A percentile compares a stretch with the other conserved stretches of the same genome.
These are phyloP conservation scores for Lactarius quietus DNA, from an alignment of 768 basidiomycete species.

Conservation along the genomic window DNA sequence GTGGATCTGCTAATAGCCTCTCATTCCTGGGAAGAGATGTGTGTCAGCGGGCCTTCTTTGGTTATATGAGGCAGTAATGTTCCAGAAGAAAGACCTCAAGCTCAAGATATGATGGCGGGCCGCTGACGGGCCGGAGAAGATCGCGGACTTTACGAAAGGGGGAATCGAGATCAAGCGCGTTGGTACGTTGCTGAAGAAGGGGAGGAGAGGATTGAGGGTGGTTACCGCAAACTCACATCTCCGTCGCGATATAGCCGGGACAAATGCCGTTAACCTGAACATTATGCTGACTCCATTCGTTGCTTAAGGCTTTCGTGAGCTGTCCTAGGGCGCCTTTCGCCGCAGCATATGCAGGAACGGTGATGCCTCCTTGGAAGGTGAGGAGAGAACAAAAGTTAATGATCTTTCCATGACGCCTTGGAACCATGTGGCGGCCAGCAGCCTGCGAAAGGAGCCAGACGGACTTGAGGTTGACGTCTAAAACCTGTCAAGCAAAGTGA, in stretches of 20 bases:
- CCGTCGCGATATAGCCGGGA: slow-evolving; percentile 86
- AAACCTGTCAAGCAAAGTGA: slow-evolving; percentile 48
- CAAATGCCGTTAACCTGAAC: slow-evolving; percentile 87
- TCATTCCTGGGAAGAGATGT: slow-evolving; percentile 49
- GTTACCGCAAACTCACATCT: slow-evolving; percentile 54
- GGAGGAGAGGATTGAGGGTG: slow-evolving; percentile 18
- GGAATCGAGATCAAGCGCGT: slow-evolving; percentile 13
- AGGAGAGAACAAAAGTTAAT: slow-evolving; percentile 51
- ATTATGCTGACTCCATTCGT: slow-evolving; percentile 89
- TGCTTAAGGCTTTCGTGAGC: slow-evolving; percentile 84
- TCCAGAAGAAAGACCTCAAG: slow-evolving; percentile 9
- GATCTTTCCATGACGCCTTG: slow-evolving; percentile 62
- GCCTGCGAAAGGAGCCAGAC: slow-evolving; percentile 82
- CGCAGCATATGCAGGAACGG: slow-evolving; percentile 86
- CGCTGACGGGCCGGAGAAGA: slow-evolving; percentile 22
- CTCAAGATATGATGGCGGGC: slow-evolving; percentile 24
- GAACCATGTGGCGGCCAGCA: slow-evolving; percentile 88
- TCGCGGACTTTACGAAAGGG: slow-evolving; percentile 13
- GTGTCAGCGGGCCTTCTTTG: slow-evolving; percentile 13
- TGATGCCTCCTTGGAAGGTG: slow-evolving; percentile 52
- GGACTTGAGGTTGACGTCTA: slow-evolving; percentile 85
- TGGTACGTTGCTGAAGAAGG: slow-evolving; percentile 15
- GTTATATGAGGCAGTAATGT: slow-evolving; percentile 19
- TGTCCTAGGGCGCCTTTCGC: slow-evolving; percentile 87
- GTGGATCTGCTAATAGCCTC: slow-evolving; percentile 57